Percentiles rank a stretch among this genome's conserved stretches.
Evolutionary conservation across 148 eudicot genomes (phyloP).

Genomic region (Fagopyrum homotropicum): DNA sequence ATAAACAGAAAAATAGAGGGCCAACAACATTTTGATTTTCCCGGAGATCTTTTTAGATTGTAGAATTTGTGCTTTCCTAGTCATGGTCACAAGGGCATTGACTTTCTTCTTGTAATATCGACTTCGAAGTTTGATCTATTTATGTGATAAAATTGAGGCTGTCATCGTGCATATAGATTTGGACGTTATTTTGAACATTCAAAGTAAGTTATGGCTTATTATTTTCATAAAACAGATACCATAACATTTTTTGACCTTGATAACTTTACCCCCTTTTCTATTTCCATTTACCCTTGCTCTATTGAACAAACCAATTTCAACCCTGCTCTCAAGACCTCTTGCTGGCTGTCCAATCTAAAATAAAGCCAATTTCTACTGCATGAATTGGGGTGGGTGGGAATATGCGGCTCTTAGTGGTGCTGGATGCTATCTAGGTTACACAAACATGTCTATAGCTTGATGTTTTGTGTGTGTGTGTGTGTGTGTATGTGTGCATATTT

Average conservation of each 20-base stretch:
- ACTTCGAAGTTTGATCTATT: no score
- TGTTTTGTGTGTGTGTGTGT: no score
- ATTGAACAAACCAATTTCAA: neutral
- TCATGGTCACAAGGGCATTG: no score
- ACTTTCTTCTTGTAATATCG: no score
- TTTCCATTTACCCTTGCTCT: neutral
- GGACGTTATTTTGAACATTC: neutral
- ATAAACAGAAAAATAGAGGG: neutral
- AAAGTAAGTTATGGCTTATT: neutral
- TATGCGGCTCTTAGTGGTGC: neutral
- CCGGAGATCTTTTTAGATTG: neutral
- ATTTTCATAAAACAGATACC: neutral
- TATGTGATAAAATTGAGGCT: neutral
- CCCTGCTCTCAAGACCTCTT: neutral
- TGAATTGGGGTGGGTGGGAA: neutral
- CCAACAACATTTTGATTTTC: neutral
- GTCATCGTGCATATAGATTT: conserved; percentile 7
- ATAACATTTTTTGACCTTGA: neutral
- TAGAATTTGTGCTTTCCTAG: neutral
- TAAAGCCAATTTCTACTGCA: neutral
- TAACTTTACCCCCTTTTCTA: neutral
- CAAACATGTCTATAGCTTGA: neutral
- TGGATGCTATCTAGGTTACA: neutral
- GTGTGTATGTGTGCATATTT: no score
- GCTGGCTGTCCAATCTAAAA: neutral